Evolutionary conservation across 1,284 basidiomycete genomes (phyloP).

Genomic region (Irpex sp.): DNA sequence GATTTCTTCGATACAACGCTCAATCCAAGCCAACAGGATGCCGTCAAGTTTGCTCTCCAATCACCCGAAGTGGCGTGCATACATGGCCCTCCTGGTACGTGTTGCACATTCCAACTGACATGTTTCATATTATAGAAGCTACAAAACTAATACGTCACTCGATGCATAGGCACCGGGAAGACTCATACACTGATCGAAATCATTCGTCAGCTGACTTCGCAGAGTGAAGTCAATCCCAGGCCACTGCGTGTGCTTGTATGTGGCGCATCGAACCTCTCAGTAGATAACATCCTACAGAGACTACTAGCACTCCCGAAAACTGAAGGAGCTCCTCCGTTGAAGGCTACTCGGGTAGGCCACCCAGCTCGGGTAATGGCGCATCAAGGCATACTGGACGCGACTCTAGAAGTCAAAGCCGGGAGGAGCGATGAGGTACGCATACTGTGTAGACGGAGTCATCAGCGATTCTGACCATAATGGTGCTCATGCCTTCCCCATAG

Average conservation of each 20-base stretch:
- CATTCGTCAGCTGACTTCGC: slow-evolving; percentile 74
- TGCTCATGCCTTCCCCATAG: slow-evolving; percentile 15
- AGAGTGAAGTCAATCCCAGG: slow-evolving; percentile 44
- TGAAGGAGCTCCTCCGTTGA: slow-evolving; percentile 44
- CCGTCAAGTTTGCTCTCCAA: slow-evolving; percentile 72
- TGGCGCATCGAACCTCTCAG: slow-evolving; percentile 88
- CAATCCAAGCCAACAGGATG: slow-evolving; percentile 83
- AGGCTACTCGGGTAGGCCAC: slow-evolving; percentile 84
- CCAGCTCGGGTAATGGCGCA: slow-evolving; percentile 87
- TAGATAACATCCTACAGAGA: slow-evolving; percentile 89
- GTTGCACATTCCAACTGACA: not conserved
- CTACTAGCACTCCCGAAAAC: slow-evolving; percentile 56
- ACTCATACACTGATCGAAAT: slow-evolving; percentile 91
- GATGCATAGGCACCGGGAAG: slow-evolving; percentile 74
- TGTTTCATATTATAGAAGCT: not conserved
- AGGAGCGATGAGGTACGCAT: slow-evolving; percentile 67
- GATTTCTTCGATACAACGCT: slow-evolving; percentile 73
- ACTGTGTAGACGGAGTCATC: not conserved
- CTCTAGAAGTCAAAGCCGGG: slow-evolving; percentile 85
- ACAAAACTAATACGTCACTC: no score
- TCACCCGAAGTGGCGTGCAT: slow-evolving; percentile 85
- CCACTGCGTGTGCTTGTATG: slow-evolving; percentile 73
- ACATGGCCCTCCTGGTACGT: slow-evolving; percentile 90
- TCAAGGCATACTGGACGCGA: slow-evolving; percentile 67
- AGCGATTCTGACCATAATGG: not conserved